A percentile compares a stretch with the other conserved stretches of the same genome.
phyloP scores from a whole-genome alignment of 352 stramenopile genomes.

The Phytophthora kernoviae region DNA sequence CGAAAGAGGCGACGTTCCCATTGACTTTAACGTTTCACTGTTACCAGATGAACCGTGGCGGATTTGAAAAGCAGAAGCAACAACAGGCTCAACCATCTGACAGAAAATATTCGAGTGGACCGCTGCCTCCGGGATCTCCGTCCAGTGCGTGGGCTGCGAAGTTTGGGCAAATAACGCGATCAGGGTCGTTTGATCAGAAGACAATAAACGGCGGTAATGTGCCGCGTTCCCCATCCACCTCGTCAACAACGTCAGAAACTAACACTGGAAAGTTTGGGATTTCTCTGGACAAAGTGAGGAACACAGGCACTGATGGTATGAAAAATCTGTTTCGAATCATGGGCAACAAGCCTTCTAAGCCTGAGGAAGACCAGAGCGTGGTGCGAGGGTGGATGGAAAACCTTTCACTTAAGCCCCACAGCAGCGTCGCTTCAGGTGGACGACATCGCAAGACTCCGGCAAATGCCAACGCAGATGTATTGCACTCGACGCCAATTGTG shows the following conservation, averaged over 20 bases:
- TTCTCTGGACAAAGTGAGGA: constrained; percentile 65
- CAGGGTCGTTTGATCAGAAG: constrained; percentile 64
- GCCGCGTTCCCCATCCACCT: constrained; percentile 22
- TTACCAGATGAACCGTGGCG: constrained; percentile 23
- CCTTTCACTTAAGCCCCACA: constrained; percentile 54
- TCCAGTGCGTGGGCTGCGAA: constrained; percentile 57
- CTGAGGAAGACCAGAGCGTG: constrained; percentile 64
- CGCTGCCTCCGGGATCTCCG: constrained; percentile 42
- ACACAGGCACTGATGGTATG: constrained; percentile 61
- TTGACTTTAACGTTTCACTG: constrained; percentile 74
- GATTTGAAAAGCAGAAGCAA: constrained; percentile 17
- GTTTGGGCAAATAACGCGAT: constrained; percentile 52
- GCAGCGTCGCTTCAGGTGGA: constrained; percentile 20
- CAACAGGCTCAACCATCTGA: constrained; percentile 14
- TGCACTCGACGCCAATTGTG: constrained; percentile 61
- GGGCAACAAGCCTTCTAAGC: constrained; percentile 46
- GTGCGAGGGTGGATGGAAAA: constrained; percentile 69
- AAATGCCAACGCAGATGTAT: constrained; percentile 27
- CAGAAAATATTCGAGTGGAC: constrained; percentile 27
- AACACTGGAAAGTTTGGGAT: constrained; percentile 52
- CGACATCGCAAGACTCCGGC: constrained; percentile 31
- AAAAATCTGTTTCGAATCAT: constrained; percentile 84
- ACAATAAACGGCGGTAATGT: constrained; percentile 15
- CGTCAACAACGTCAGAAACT: constrained; percentile 20
- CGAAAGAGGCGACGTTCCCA: constrained; percentile 67